Percentiles rank a stretch among this genome's conserved stretches.
These are phyloP conservation scores for Sextonia rubra DNA, from an alignment of 164 flowering plant species.

Conservation along the genomic window DNA sequence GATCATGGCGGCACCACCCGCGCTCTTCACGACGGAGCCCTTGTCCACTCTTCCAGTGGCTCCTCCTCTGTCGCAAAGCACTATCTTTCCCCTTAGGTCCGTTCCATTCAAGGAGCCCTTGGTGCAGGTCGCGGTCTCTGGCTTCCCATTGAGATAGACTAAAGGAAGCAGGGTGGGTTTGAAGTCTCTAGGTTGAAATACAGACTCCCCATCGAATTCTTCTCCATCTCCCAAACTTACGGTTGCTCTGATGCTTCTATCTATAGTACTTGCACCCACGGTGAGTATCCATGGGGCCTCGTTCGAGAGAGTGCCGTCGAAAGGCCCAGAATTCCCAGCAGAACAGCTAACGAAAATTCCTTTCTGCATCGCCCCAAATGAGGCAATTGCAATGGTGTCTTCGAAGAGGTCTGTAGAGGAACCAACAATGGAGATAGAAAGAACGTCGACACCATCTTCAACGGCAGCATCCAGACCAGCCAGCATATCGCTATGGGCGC, in stretches of 20 bases:
- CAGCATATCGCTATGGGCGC: constrained; percentile 30
- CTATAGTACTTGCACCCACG: constrained; percentile 56
- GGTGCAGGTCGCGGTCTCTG: constrained; percentile 63
- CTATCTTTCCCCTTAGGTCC: constrained; percentile 35
- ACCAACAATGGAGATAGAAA: constrained; percentile 43
- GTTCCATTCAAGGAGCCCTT: constrained; percentile 37
- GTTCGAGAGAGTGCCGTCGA: constrained; percentile 24
- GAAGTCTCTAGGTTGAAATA: constrained; percentile 32
- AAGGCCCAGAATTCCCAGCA: constrained; percentile 55
- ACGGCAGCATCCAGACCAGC: constrained; percentile 45
- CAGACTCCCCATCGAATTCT: constrained; percentile 38
- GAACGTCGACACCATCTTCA: constrained; percentile 53
- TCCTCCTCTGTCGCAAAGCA: constrained; percentile 41
- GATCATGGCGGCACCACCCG: constrained; percentile 43
- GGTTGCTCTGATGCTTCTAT: constrained; percentile 29
- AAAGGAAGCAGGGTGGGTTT: constrained; percentile 31
- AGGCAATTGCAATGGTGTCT: constrained; percentile 32
- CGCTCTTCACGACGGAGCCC: constrained; percentile 36
- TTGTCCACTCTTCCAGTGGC: constrained; percentile 25
- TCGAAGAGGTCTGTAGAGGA: constrained; percentile 15
- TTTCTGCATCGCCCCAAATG: constrained; percentile 42
- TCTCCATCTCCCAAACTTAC: constrained; percentile 36
- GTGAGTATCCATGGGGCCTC: constrained; percentile 67
- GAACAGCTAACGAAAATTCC: constrained; percentile 51
- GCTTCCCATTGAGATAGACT: constrained; percentile 54